Evolutionary conservation across 371 early-diverging fungal species (phyloP), one percentile per base, ranked within the genome.

Genomic region (Syncephalastrum racemosum): DNA sequence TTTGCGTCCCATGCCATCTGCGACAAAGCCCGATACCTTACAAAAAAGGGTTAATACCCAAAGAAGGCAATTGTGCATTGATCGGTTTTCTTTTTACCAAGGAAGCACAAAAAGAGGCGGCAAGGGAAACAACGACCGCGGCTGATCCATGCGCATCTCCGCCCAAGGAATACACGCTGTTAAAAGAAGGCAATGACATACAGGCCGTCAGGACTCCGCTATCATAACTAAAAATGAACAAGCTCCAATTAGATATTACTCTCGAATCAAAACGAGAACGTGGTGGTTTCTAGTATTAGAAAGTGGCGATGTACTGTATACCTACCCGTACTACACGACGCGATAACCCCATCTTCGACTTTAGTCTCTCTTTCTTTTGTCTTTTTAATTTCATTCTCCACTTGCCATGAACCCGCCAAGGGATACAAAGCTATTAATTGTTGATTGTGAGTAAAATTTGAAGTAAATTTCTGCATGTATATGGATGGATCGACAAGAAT

Each of bases 391-490:
- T 45, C 0, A 8, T 10, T 31, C 10, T 45, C 19, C 16, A 23
- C 52, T 59, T 70, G 74, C 78, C 75, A 78, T 67, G 42, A 74
- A 69, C 36, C 78, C 78, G 54, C 78, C 78, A 40, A 78, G 63
- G 39, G 78, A 68, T 18, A 74, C 78, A 72, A 74, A 69, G 25
- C 74, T 70, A 48, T 8, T 8, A 7, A 31, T 31, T 10, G 36
- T 31, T 31, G 36, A 31, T 31, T 31, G 36, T 31, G 0, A 31
- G 42, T 13, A 42, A 13, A 13, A 20, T 3, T 23, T 36, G n/a
- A 24, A 19, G 23, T 39, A 15, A 22, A 10, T 12, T 18, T 25
- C 10, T 16, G 18, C 16, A 53, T 14, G 16, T 41, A 18, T 19
- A 10, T 15, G 40, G 19, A 25, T 46, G 46, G 46, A 36, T 39